These are phyloP conservation scores for Pyrrhoderma lamaoense DNA, from an alignment of 1,284 basidiomycete species.

Conservation along the genomic window DNA sequence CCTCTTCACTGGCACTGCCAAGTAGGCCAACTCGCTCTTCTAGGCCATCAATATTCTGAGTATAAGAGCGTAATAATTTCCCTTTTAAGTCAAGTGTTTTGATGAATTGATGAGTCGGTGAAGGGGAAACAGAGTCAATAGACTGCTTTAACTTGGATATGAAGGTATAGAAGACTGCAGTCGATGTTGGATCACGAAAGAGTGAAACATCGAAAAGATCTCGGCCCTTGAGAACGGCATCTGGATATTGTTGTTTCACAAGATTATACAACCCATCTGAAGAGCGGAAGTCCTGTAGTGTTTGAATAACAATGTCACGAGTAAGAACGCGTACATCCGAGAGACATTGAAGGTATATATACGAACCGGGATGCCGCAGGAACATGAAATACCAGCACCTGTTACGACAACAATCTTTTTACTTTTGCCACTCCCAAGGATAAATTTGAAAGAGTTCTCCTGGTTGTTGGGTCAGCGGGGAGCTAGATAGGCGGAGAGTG, in stretches of 20 bases:
- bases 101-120: slow-evolving; percentile 84
- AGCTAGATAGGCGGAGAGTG: slow-evolving; percentile 46
- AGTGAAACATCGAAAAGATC: slow-evolving; percentile 86
- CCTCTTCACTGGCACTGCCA: slow-evolving; percentile 50
- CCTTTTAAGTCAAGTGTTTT: slow-evolving; percentile 79
- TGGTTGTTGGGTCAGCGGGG: slow-evolving; percentile 41
- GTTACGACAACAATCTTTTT: slow-evolving; percentile 83
- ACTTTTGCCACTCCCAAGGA: slow-evolving; percentile 71
- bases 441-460: slow-evolving; percentile 56
- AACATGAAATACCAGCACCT: slow-evolving; percentile 90
- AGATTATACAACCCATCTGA: slow-evolving; percentile 83
- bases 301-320: neutral
- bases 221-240: slow-evolving; percentile 78
- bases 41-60: slow-evolving; percentile 93
- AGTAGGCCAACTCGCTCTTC: slow-evolving; percentile 77
- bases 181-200: slow-evolving; percentile 80
- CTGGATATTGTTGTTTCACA: slow-evolving; percentile 79
- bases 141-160: slow-evolving; percentile 84
- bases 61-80: slow-evolving; percentile 84
- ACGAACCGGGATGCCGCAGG: slow-evolving; percentile 85
- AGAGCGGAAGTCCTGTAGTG: slow-evolving; percentile 77
- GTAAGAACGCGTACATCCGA: neutral
- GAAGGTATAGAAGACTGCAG: slow-evolving; percentile 89
- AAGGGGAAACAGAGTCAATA: slow-evolving; percentile 74
- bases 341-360: neutral